Percentiles rank a stretch among this genome's conserved stretches.
Evolutionary conservation across 1,284 basidiomycete genomes (phyloP).

Genomic region (Inonotus obliquus): DNA sequence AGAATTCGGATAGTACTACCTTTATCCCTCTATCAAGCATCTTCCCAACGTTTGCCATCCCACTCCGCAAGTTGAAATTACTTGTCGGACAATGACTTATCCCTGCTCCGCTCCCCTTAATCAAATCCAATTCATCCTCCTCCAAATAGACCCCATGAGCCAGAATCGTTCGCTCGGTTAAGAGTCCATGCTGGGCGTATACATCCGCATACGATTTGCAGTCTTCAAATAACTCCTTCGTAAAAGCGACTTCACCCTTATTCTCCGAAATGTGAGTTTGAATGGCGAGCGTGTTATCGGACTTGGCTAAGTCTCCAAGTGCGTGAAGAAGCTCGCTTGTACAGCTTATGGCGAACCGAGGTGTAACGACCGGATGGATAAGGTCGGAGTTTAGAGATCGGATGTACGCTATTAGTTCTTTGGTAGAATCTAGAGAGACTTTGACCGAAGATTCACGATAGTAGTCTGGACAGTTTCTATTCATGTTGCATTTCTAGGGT

Average conservation of each 20-base stretch:
- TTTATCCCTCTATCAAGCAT: constrained; percentile 85
- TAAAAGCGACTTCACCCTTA: constrained; percentile 65
- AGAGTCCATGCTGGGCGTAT: constrained; percentile 78
- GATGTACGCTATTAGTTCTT: constrained; percentile 68
- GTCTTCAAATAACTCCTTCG: constrained; percentile 61
- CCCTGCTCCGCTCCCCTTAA: constrained; percentile 66
- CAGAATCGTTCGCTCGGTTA: constrained; percentile 79
- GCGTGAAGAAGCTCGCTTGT: constrained; percentile 63
- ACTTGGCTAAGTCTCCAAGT: constrained; percentile 57
- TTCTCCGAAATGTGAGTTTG: constrained; percentile 97
- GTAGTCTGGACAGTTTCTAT: constrained; percentile 65
- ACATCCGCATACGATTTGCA: constrained; percentile 65
- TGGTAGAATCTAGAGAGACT: constrained; percentile 57
- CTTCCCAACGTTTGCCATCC: constrained; percentile 73
- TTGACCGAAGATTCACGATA: constrained; percentile 69
- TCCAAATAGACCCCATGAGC: constrained; percentile 88
- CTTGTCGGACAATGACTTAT: constrained; percentile 92
- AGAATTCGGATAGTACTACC: constrained; percentile 37
- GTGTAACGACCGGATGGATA: constrained; percentile 89
- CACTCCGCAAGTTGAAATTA: constrained; percentile 88
- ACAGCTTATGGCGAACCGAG: constrained; percentile 94
- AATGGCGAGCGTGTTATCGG: constrained; percentile 61
- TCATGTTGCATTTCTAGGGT: constrained; percentile 90
- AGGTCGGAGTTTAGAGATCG: constrained; percentile 48
- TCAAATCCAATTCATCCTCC: constrained; percentile 67